Base-by-base conservation (phyloP, 495 filamentous ascomycete genomes). In the Tuber aestivum region DNA sequence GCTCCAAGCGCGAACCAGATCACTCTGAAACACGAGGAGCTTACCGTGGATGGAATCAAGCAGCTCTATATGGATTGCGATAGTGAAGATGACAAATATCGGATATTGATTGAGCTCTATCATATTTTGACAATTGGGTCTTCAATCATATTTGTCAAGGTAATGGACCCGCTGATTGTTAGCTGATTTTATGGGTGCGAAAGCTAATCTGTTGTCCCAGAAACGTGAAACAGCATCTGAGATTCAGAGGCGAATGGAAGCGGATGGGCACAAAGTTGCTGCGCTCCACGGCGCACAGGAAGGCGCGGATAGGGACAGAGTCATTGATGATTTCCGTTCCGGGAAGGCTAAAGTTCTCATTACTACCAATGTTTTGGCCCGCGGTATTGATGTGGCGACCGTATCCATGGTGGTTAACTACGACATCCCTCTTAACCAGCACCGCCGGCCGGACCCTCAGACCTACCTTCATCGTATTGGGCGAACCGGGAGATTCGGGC, bases 351-450 rank as follows among this genome's bases (percentile, higher is more conserved):
- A 98, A 87, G 95, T 99, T n/a, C 90, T 99, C 75, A 97, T 98
- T 82, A 95, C 96, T 0, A 99, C 96, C 79, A 98, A 99, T 82
- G 95, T 99, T 50, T 89, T 99, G 71, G 92, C 96, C 9, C 93
- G 96, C 81, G 96, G 96, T 80, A 97, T 99, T 77, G 96, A 99
- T 85, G 94, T 99, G 18, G 93, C 94, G 42, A 94, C 94, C 32
- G 96, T 98, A 4, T 96, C 93, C 27, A 92, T 99, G 88, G 96
- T 99, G 45, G 91, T 99, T 85, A 99, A 99, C 86, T 99, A 98
- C 84, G 91, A 91, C 80, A 89, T 91, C 76, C 89, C 89, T 1
- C 89, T 90, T 85, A 89, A 89, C 78, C 56, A 77, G n/a, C 85
- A 88, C 48, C 71, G 76, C 20, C 85, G 85, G 73, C 90, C 94